Conservation (phyloP, 164 flowering plant genomes). For the Annona cherimola region DNA sequence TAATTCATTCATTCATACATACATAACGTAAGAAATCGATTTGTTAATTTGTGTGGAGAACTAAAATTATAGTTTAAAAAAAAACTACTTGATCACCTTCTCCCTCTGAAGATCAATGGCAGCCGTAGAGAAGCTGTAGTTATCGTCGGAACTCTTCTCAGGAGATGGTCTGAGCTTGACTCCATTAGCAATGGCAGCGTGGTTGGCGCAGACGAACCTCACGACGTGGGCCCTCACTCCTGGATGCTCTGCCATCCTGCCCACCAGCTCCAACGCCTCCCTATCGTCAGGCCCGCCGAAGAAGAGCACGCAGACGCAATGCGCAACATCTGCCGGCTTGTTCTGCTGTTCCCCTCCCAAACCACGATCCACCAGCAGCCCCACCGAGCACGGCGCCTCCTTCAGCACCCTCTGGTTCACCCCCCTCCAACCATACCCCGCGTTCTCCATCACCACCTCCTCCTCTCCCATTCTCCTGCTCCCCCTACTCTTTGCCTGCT, state of each 20-base stretch:
- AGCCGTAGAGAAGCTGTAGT: constrained; percentile 43
- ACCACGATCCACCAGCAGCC: constrained; percentile 64
- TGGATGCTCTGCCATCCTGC: constrained; percentile 68
- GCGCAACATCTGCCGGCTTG: constrained; percentile 12
- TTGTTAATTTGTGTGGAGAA: neutral
- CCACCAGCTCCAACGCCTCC: constrained; percentile 53
- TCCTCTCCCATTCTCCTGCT: constrained; percentile 3
- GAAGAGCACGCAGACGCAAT: constrained; percentile 43
- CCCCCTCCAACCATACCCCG: constrained; percentile 51
- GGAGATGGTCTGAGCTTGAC: constrained; percentile 26
- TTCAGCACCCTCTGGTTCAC: constrained; percentile 56
- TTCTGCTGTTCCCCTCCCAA: constrained; percentile 21
- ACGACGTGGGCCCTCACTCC: constrained; percentile 38
- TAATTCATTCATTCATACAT: constrained; percentile 9
- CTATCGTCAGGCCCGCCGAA: constrained; percentile 80
- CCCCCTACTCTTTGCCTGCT: constrained; percentile 29
- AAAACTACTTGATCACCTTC: neutral
- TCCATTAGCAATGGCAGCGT: constrained; percentile 2
- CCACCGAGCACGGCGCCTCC: constrained; percentile 62
- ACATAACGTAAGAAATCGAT: neutral
- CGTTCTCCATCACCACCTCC: constrained; percentile 26
- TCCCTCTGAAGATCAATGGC: constrained; percentile 25
- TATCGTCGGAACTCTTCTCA: constrained; percentile 21
- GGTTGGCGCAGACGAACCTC: constrained; percentile 27
- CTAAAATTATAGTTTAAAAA: too few relatives aligned